Conservation (phyloP, 371 early-diverging fungal species). For the Nosema muscidifuracis region DNA sequence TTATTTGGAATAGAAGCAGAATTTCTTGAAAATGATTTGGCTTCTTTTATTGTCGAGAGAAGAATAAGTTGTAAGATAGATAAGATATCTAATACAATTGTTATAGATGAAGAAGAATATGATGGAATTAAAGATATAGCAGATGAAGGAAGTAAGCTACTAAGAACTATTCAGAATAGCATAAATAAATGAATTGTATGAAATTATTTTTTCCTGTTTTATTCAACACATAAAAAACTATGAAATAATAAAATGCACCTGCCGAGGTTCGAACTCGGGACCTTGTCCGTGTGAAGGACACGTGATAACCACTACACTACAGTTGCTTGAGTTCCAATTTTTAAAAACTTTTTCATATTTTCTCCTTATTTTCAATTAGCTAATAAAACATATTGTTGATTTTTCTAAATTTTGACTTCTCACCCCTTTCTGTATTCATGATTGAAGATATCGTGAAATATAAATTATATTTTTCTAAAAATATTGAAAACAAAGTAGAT, state of each 20-base stretch:
- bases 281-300: slow-evolving; percentile 64
- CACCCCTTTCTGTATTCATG: neutral
- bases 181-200: slow-evolving; percentile 13
- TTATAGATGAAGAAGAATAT: slow-evolving; percentile 83
- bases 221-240: neutral
- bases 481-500: neutral
- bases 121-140: slow-evolving; percentile 73
- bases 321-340: slow-evolving; percentile 54
- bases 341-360: neutral
- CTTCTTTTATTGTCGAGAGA: slow-evolving; percentile 84
- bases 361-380: too few relatives aligned
- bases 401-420: too few relatives aligned
- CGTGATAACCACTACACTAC: slow-evolving; percentile 65
- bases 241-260: slow-evolving; percentile 53
- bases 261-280: slow-evolving; percentile 63
- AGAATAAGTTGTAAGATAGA: slow-evolving; percentile 94
- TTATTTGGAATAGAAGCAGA: slow-evolving; percentile 87
- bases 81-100: slow-evolving; percentile 89
- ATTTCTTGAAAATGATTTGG: slow-evolving; percentile 70
- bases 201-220: neutral
- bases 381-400: neutral
- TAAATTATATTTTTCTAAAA: neutral
- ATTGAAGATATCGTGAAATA: neutral
- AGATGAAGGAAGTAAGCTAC: slow-evolving; percentile 22
- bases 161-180: slow-evolving; percentile 33